Base-by-base conservation (phyloP, 2,329 filamentous ascomycete species). In the Parastagonospora nodorum region DNA sequence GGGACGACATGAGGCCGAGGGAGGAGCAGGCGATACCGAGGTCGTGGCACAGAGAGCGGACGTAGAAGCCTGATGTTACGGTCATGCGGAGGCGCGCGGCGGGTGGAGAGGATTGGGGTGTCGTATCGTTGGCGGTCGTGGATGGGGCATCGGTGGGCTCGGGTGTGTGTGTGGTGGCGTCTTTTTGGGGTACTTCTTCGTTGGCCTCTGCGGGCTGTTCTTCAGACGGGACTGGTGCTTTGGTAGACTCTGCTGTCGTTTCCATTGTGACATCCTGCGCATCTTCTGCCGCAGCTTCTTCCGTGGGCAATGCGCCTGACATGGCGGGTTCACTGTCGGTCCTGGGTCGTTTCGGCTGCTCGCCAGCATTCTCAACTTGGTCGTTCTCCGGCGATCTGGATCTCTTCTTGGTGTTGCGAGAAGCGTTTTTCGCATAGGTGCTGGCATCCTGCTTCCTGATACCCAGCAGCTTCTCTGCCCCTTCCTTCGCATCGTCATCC, bases 21-120 rank as follows among this genome's bases (percentile, higher is more conserved):
- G 91, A 96, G 45, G 84, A 86, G 11, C 97, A 81, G 61, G 90
- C 91, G 59, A 86, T 80, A 16, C 93, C 94, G 3, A 99, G 82
- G 66, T 99, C 94, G 70, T 97, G 92, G 64, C 91, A 92, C 61
- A 99, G 85, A 50, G 89, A 95, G 56, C 94, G 88, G 11, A 99
- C 92, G 73, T 99, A 99, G 80, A 97, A 99, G 33, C 94, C 94
- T 0, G 92, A 96, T 2, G 92, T 92, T 44, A 97, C 93, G 0
- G 90, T 96, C 84, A 99, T 91, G 50, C 89, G 87, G 52, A 99
- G 85, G 67, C 85, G 88, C 42, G 85, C 89, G 1, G 93, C 94
- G 1, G 93, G 86, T 77, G 69, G 80, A 10, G 52, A 57, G 8
- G 54, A 14, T 39, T 32, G 36, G 5, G 29, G 0, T 10, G 24